Percentiles rank a stretch among this genome's conserved stretches.
phyloP scores from a whole-genome alignment of 345 rosid genomes.

The Acer yangbiense region DNA sequence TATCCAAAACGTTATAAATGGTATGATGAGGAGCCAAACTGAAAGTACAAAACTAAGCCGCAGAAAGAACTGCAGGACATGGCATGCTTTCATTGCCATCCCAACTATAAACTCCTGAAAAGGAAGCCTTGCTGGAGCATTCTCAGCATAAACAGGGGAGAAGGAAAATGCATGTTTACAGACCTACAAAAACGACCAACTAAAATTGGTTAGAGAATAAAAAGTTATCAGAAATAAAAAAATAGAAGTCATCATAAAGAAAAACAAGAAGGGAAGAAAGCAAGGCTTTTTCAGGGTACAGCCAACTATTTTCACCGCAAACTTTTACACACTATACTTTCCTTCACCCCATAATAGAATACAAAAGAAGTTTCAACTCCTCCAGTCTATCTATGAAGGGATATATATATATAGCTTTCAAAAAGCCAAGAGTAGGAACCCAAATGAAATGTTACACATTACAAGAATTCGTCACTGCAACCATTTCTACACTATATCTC shows the following conservation, averaged over 20 bases:
- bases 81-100: conserved; percentile 94
- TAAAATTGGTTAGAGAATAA: not conserved
- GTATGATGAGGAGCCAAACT: conserved; percentile 94
- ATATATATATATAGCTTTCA: too few relatives aligned
- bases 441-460: not conserved
- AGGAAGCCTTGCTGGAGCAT: conserved; percentile 98
- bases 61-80: conserved; percentile 87
- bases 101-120: conserved; percentile 98
- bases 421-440: not conserved
- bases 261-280: not conserved
- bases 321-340: too few relatives aligned
- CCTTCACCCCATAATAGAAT: too few relatives aligned
- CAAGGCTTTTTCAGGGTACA: not conserved
- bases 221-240: not conserved
- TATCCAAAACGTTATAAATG: conserved; percentile 96
- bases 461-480: too few relatives aligned
- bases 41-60: conserved; percentile 92
- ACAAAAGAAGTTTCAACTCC: too few relatives aligned
- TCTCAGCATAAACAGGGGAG: conserved; percentile 95
- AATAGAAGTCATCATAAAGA: not conserved
- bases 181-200: conserved; percentile 51
- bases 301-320: too few relatives aligned
- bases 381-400: too few relatives aligned
- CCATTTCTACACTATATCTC: not conserved
- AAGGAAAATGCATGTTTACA: conserved; percentile 96